phyloP scores from a whole-genome alignment of 148 eudicot genomes.

The Heliosperma pusillum region DNA sequence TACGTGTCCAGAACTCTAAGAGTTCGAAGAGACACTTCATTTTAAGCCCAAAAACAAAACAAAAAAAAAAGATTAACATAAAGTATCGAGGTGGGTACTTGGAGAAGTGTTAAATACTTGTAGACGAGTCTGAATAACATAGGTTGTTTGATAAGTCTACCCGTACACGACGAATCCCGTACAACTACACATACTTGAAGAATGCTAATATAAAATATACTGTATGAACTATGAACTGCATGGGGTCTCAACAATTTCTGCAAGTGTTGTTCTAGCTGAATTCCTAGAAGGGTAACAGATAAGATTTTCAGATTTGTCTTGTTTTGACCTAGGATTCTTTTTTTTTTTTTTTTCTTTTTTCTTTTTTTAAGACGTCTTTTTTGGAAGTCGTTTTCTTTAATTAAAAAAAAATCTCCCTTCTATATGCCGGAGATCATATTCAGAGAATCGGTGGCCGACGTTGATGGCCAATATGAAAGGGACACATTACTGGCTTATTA shows the following conservation, averaged over 20 bases:
- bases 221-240: neutral
- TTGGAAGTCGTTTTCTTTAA: constrained; percentile 10
- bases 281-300: constrained; percentile 8
- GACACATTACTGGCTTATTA: constrained; percentile 16
- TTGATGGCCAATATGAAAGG: constrained; percentile 21
- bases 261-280: neutral
- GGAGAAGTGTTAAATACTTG: too few species aligned
- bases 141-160: too few species aligned
- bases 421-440: constrained; percentile 15
- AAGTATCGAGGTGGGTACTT: too few species aligned
- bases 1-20: neutral
- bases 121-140: neutral
- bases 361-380: neutral
- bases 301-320: neutral
- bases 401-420: neutral
- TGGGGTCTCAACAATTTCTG: neutral
- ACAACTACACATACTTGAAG: too few species aligned
- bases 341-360: neutral
- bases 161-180: too few species aligned
- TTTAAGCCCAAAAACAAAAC: too few species aligned
- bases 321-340: constrained; percentile 13
- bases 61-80: too few species aligned
- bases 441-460: constrained; percentile 17
- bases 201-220: too few species aligned
- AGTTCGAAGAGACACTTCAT: too few species aligned